Evolutionary conservation across 2,329 filamentous ascomycete genomes (phyloP).

Genomic region (Stylonectria norvegica): DNA sequence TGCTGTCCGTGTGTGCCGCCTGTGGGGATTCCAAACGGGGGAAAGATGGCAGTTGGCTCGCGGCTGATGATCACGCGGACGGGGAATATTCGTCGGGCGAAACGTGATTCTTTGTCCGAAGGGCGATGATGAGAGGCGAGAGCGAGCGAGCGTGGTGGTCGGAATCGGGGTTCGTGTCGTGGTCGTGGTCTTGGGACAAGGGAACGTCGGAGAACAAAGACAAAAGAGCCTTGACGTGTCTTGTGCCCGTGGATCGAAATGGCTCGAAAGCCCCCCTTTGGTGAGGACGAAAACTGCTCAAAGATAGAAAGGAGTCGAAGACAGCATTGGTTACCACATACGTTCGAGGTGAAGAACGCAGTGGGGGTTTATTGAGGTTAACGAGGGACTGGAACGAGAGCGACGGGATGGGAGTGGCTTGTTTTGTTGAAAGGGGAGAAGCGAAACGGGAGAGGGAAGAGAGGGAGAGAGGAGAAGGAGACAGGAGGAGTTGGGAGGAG

Average conservation of each 20-base stretch:
- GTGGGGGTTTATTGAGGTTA: conserved; percentile 25
- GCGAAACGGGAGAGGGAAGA: conserved; percentile 27
- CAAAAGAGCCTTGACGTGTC: background rate
- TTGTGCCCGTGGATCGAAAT: conserved; percentile 14
- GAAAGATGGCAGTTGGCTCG: conserved; percentile 4
- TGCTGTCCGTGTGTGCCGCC: no score
- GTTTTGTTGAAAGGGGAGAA: conserved; percentile 41
- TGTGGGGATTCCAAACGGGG: background rate
- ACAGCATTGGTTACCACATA: conserved; percentile 18
- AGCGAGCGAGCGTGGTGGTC: background rate
- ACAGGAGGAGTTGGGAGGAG: conserved; percentile 16
- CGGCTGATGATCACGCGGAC: conserved; percentile 2
- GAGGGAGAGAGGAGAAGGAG: conserved; percentile 27
- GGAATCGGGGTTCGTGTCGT: background rate
- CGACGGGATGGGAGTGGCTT: conserved; percentile 35
- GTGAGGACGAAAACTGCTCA: conserved; percentile 11
- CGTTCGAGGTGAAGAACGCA: conserved; percentile 21
- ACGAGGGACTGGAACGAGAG: conserved; percentile 42
- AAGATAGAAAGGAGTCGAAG: conserved; percentile 19
- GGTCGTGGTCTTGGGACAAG: background rate
- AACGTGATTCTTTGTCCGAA: conserved; percentile 5
- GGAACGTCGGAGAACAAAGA: background rate
- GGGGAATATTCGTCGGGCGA: conserved; percentile 10
- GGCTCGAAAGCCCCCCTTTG: conserved; percentile 14
- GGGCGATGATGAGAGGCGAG: background rate